phyloP scores from a whole-genome alignment of 1,284 basidiomycete genomes.

The Abortiporus biennis region DNA sequence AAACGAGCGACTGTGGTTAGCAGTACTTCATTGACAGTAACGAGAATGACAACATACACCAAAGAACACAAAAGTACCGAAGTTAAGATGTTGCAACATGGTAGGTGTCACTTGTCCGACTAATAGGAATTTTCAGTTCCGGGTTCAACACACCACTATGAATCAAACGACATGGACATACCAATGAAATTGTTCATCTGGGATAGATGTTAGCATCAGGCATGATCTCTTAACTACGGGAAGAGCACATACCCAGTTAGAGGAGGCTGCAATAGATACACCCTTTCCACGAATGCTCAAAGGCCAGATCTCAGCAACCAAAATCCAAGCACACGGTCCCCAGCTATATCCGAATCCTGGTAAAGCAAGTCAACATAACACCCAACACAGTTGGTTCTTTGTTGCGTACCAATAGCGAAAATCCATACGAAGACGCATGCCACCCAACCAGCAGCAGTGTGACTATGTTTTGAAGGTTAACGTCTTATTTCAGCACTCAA shows the following conservation, averaged over 20 bases:
- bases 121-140: conserved; percentile 1
- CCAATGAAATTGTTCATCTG: conserved; percentile 77
- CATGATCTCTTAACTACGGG: background rate
- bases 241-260: conserved; percentile 56
- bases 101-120: conserved; percentile 53
- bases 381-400: conserved; percentile 1
- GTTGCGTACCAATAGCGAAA: conserved; percentile 48
- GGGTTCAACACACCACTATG: conserved; percentile 1
- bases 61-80: conserved; percentile 67
- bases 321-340: conserved; percentile 64
- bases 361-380: background rate
- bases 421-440: conserved; percentile 64
- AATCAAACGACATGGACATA: conserved; percentile 23
- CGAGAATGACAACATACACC: conserved; percentile 46
- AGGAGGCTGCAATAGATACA: conserved; percentile 61
- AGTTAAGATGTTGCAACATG: conserved; percentile 51
- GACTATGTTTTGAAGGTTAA: conserved; percentile 8
- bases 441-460: conserved; percentile 54
- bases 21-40: too few species aligned
- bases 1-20: conserved; percentile 6
- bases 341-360: conserved; percentile 61
- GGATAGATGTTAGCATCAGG: conserved; percentile 1
- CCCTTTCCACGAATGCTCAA: conserved; percentile 64
- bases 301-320: conserved; percentile 64
- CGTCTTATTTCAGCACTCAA: conserved; percentile 12